Conservation (phyloP, 1,284 basidiomycete species). For the Naganishia sp. region DNA sequence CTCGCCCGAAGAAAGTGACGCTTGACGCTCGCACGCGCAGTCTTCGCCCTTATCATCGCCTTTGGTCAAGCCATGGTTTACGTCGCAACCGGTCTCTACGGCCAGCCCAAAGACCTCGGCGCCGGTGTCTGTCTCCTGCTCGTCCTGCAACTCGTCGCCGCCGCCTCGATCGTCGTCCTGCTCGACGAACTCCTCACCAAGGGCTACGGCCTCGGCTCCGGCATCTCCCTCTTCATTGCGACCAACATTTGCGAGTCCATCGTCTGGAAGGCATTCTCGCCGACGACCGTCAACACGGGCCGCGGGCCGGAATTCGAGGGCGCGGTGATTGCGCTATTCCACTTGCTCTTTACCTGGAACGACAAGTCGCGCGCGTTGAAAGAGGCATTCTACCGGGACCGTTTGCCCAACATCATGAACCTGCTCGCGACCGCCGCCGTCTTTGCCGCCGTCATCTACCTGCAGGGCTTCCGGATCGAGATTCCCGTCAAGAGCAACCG, state of each 20-base stretch:
- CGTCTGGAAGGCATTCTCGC: constrained; percentile 99
- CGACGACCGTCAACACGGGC: constrained; percentile 96
- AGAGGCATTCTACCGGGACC: constrained; percentile 97
- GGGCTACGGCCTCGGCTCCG: constrained; percentile 96
- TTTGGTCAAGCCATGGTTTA: constrained; percentile 97
- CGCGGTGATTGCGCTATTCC: constrained; percentile 93
- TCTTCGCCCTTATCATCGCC: constrained; percentile 94
- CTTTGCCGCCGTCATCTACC: constrained; percentile 94
- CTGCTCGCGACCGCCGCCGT: constrained; percentile 87
- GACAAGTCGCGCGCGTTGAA: constrained; percentile 96
- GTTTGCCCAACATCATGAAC: constrained; percentile 98
- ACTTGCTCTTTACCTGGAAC: constrained; percentile 96
- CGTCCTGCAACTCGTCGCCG: constrained; percentile 91
- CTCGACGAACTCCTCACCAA: constrained; percentile 98
- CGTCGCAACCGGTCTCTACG: constrained; percentile 95
- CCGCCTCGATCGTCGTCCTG: constrained; percentile 94
- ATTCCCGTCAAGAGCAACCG: constrained; percentile 97
- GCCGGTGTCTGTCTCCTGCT: constrained; percentile 93
- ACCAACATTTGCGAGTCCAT: constrained; percentile 99
- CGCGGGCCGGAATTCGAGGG: constrained; percentile 98
- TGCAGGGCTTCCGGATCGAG: constrained; percentile 98
- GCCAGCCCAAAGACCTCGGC: constrained; percentile 88
- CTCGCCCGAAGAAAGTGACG: background rate
- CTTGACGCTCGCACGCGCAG: constrained; percentile 54
- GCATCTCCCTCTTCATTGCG: constrained; percentile 98